These are phyloP conservation scores for Albugo candida DNA, from an alignment of 352 stramenopile species.

Conservation along the genomic window DNA sequence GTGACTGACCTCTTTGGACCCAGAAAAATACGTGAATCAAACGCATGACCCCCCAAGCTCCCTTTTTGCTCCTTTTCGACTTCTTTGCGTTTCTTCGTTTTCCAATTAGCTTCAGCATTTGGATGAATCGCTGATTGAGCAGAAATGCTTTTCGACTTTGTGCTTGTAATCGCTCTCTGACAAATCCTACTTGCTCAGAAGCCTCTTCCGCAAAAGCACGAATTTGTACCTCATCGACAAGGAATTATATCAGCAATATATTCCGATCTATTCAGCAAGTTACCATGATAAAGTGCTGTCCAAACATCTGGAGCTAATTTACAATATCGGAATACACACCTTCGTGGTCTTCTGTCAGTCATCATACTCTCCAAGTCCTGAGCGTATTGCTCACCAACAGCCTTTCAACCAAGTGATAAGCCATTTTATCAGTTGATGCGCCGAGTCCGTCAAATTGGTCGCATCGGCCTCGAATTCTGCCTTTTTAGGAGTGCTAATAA, in stretches of 20 bases:
- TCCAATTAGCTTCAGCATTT: constrained; percentile 46
- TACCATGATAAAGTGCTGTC: no score
- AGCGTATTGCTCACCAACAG: constrained; percentile 55
- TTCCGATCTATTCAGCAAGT: no score
- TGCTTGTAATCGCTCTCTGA: no score
- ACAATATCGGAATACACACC: constrained; percentile 21
- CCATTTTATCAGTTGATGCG: constrained; percentile 28
- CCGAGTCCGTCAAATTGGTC: constrained; percentile 66
- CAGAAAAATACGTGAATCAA: no score
- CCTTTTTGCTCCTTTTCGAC: constrained; percentile 23
- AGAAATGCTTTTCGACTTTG: no score
- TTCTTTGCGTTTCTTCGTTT: constrained; percentile 69
- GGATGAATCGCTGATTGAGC: no score
- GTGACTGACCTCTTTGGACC: no score
- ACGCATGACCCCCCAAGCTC: background rate
- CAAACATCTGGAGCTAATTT: constrained; percentile 36
- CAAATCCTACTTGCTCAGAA: no score
- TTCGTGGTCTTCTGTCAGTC: constrained; percentile 55
- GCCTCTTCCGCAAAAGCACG: no score
- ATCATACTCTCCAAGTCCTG: constrained; percentile 59
- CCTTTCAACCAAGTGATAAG: constrained; percentile 26
- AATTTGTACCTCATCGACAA: no score
- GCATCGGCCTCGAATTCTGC: constrained; percentile 60
- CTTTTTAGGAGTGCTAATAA: constrained; percentile 44
- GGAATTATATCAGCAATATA: no score